These are phyloP conservation scores for Populus tomentosa DNA, from an alignment of 441 rosid species.

Conservation along the genomic window DNA sequence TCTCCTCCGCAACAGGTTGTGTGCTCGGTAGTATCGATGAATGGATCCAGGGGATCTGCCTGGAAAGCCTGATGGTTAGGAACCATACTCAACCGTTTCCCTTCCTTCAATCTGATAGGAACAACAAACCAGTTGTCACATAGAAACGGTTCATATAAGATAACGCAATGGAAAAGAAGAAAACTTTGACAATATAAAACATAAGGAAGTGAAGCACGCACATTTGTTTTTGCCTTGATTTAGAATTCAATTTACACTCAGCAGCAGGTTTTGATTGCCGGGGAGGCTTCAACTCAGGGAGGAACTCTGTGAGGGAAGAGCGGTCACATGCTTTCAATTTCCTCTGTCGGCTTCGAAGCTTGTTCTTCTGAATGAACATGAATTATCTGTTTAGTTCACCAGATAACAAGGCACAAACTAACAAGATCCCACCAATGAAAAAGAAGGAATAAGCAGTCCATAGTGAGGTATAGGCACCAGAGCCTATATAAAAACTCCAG, in stretches of 20 bases:
- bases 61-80: constrained; percentile 63
- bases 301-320: constrained; percentile 60
- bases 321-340: constrained; percentile 69
- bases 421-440: not conserved
- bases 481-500: not conserved
- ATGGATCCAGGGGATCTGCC: constrained; percentile 70
- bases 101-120: constrained; percentile 59
- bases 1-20: constrained; percentile 51
- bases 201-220: constrained; percentile 21
- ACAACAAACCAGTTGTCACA: constrained; percentile 1
- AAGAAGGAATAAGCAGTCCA: not conserved
- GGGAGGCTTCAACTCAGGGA: constrained; percentile 53
- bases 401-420: not conserved
- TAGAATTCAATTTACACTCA: constrained; percentile 61
- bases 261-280: constrained; percentile 31
- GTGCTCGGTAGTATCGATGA: constrained; percentile 62
- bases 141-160: not conserved
- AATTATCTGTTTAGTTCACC: constrained; percentile 5
- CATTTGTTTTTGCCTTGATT: constrained; percentile 60
- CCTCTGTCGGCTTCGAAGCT: constrained; percentile 51
- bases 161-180: not conserved
- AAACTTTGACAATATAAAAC: not conserved
- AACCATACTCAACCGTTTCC: constrained; percentile 51
- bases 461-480: not conserved
- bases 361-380: constrained; percentile 44